A percentile compares a stretch with the other conserved stretches of the same genome.
phyloP scores from a whole-genome alignment of 139 green algal species.

The Eudorina sp. region DNA sequence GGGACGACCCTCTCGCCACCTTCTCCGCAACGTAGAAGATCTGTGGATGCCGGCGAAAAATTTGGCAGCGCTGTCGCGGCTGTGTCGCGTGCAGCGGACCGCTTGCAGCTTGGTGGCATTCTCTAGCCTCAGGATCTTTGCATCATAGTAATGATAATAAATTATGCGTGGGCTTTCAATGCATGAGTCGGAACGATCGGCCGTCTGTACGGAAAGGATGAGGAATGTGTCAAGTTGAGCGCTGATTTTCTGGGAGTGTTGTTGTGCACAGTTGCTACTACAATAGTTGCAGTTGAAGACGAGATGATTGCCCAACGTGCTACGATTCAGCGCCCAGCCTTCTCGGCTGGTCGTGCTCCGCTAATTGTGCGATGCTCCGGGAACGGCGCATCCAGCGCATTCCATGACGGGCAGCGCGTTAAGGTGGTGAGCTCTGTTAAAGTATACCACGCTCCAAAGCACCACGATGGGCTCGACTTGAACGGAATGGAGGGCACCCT shows the following conservation, averaged over 20 bases:
- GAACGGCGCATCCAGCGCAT: conserved; percentile 27
- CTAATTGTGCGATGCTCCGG: conserved; percentile 34
- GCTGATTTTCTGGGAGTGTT: too few relatives aligned
- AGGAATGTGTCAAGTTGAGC: too few relatives aligned
- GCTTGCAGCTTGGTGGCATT: background rate
- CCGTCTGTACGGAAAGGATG: too few relatives aligned
- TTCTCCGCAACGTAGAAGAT: background rate
- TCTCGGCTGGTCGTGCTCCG: background rate
- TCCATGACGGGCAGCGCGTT: conserved; percentile 63
- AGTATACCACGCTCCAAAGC: conserved; percentile 72
- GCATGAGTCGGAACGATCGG: too few relatives aligned
- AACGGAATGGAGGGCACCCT: conserved; percentile 78
- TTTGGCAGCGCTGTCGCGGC: background rate
- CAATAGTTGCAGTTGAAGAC: background rate
- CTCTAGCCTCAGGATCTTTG: background rate
- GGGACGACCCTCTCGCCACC: background rate
- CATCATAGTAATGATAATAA: background rate
- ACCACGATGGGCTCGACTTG: conserved; percentile 71
- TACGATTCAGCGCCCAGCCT: background rate
- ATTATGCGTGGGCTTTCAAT: background rate
- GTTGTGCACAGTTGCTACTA: background rate
- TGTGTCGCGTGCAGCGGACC: background rate
- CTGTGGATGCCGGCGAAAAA: background rate
- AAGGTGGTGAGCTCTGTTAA: conserved; percentile 67
- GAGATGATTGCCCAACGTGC: background rate